These are phyloP conservation scores for Coleophoma eucalyptorum DNA, from an alignment of 2,329 filamentous ascomycete species.

Conservation along the genomic window DNA sequence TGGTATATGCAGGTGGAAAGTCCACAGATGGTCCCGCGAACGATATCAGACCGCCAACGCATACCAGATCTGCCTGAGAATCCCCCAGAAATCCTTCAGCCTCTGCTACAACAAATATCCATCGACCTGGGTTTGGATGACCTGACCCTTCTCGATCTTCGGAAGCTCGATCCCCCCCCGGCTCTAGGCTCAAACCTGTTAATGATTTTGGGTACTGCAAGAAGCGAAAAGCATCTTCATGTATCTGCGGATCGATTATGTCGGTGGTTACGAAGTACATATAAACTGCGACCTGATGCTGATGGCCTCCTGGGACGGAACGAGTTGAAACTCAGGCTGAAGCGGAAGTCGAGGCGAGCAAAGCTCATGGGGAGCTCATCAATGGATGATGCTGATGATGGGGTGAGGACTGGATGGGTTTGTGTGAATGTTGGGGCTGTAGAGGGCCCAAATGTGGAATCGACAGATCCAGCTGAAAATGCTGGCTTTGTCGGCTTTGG, in stretches of 20 bases:
- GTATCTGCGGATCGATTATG: conserved; percentile 87
- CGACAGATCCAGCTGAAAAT: conserved; percentile 40
- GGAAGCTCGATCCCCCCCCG: conserved; percentile 77
- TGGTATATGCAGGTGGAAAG: conserved; percentile 84
- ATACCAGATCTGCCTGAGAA: conserved; percentile 50
- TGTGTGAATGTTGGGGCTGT: conserved; percentile 84
- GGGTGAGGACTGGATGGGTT: conserved; percentile 91
- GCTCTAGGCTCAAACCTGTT: conserved; percentile 84
- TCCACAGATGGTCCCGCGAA: conserved; percentile 28
- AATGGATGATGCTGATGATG: conserved; percentile 68
- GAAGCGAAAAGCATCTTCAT: conserved; percentile 90
- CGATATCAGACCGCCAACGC: conserved; percentile 47
- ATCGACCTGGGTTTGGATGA: conserved; percentile 85
- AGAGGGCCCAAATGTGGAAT: conserved; percentile 42
- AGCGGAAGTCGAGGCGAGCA: conserved; percentile 75
- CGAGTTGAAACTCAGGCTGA: conserved; percentile 83
- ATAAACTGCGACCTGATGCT: conserved; percentile 71
- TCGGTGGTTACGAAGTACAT: conserved; percentile 73
- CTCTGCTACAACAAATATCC: conserved; percentile 74
- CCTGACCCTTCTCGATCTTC: conserved; percentile 76
- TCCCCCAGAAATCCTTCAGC: conserved; percentile 69
- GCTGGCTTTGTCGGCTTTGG: conserved; percentile 76
- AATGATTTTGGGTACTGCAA: conserved; percentile 89
- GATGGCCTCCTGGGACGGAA: conserved; percentile 88
- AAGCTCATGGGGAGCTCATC: conserved; percentile 72